Conservation (phyloP, 768 basidiomycete species). For the Leccinum pellstonianum region DNA sequence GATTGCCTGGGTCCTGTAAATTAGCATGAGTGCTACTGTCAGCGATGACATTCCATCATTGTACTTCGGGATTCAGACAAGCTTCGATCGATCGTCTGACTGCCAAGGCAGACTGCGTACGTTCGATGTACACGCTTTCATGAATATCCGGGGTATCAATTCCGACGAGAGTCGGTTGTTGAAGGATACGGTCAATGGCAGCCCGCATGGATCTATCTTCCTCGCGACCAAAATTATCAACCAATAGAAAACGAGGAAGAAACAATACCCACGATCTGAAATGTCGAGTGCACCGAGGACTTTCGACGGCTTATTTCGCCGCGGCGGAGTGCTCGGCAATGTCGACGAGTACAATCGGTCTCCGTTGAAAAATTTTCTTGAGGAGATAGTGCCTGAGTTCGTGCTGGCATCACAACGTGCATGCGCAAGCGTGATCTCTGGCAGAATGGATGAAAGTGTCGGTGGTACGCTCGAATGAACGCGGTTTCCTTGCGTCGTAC, state of each 20-base stretch:
- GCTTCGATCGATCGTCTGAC: not conserved
- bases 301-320: constrained; percentile 21
- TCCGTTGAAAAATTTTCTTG: not conserved
- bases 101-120: not conserved
- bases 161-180: constrained; percentile 25
- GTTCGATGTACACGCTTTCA: not conserved
- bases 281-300: constrained; percentile 26
- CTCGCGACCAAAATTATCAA: constrained; percentile 3
- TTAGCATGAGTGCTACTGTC: constrained; percentile 4
- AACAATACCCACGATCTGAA: constrained; percentile 26
- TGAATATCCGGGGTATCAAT: constrained; percentile 3
- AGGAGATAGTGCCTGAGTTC: not conserved
- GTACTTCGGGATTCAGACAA: constrained; percentile 13
- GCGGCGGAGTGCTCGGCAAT: constrained; percentile 4
- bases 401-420: constrained; percentile 15
- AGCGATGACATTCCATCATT: not conserved
- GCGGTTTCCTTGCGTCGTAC: constrained; percentile 12
- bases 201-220: constrained; percentile 30
- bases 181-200: constrained; percentile 31
- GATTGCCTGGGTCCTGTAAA: constrained; percentile 5
- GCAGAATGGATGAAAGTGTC: constrained; percentile 12
- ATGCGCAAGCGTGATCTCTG: constrained; percentile 29
- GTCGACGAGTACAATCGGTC: constrained; percentile 7
- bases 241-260: constrained; percentile 1
- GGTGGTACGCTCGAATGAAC: constrained; percentile 1